Evolutionary conservation across 495 filamentous ascomycete species (phyloP).

Genomic region (Talaromyces trachyspermus): DNA sequence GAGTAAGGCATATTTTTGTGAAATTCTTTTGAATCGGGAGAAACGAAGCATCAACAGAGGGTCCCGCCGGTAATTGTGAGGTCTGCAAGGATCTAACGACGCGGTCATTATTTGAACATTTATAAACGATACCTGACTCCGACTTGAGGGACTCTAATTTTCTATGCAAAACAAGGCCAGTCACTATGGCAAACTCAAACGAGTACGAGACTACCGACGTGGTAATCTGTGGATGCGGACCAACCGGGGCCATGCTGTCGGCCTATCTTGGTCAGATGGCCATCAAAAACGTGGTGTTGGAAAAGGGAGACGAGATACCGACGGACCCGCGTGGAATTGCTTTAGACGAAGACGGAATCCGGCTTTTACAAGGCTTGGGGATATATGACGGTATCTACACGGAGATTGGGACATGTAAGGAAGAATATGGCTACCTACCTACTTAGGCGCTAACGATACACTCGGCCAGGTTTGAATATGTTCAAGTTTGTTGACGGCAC

Average conservation of each 20-base stretch:
- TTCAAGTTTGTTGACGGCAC: conserved; percentile 23
- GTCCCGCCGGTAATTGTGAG: too few species aligned
- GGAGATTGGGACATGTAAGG: conserved; percentile 25
- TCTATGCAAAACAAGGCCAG: not conserved
- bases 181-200: not conserved
- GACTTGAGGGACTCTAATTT: not conserved
- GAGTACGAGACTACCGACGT: conserved; percentile 27
- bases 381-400: conserved; percentile 32
- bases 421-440: too few species aligned
- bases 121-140: too few species aligned
- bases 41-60: too few species aligned
- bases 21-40: too few species aligned
- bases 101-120: too few species aligned
- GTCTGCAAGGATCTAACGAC: too few species aligned
- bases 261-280: conserved; percentile 22
- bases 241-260: conserved; percentile 31
- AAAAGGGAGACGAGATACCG: conserved; percentile 36
- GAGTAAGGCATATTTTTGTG: too few species aligned
- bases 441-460: too few species aligned
- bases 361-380: conserved; percentile 38
- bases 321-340: conserved; percentile 46
- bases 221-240: conserved; percentile 34
- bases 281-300: conserved; percentile 28
- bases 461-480: conserved; percentile 21
- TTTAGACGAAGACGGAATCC: conserved; percentile 43